Percentiles rank a stretch among this genome's conserved stretches.
phyloP scores from a whole-genome alignment of 164 flowering plant genomes.

The Akebia trifoliata region DNA sequence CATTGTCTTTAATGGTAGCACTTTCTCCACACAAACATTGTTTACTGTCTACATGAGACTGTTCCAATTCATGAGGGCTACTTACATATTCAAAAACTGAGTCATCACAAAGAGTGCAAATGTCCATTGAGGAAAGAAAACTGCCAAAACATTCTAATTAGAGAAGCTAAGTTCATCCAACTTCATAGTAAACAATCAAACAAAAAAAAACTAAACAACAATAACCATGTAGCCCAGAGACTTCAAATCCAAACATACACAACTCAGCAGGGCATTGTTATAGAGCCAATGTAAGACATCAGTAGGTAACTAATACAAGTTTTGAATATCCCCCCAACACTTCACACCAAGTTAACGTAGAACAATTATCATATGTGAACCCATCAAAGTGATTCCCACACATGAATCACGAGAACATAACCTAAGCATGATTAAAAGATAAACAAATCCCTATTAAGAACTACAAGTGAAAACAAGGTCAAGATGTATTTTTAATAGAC shows the following conservation, averaged over 20 bases:
- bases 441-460: not conserved
- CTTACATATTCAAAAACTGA: slow-evolving; percentile 12
- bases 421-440: not conserved
- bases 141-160: slow-evolving; percentile 17
- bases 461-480: no score
- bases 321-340: no score
- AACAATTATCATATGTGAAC: not conserved
- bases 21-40: not conserved
- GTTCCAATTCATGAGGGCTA: slow-evolving; percentile 3
- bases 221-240: not conserved
- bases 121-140: slow-evolving; percentile 18
- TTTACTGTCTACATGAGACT: not conserved
- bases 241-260: not conserved
- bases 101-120: slow-evolving; percentile 3
- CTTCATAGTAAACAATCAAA: not conserved
- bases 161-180: not conserved
- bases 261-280: not conserved
- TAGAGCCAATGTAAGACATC: not conserved
- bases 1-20: not conserved
- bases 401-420: not conserved
- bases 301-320: no score
- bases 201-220: not conserved
- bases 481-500: no score
- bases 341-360: no score
- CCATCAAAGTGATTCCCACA: not conserved